Base-by-base conservation (phyloP, 2,329 filamentous ascomycete species). In the Xylaria sp. region DNA sequence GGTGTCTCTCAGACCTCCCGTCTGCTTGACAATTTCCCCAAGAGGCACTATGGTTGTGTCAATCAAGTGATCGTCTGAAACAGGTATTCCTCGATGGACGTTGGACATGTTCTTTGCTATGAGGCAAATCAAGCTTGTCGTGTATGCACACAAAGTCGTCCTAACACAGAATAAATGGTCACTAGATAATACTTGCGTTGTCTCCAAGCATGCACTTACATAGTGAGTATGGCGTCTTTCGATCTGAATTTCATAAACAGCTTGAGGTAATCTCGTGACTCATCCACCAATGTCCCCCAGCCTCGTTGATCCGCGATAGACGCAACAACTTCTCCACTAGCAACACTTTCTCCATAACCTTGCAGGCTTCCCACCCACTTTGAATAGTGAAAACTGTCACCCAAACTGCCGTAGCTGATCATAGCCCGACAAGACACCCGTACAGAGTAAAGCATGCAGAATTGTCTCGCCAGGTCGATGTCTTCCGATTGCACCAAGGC, bases 201-300 rank as follows among this genome's bases (percentile, higher is more conserved):
- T 28, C 41, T 12, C 18, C 13, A 39, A 20, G 7, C 13, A 32
- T 39, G 1, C 28, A 51, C 64, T 32, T 7, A 72, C 69, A 57
- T 63, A 12, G 63, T 66, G 44, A 70, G 71, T 15, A 72, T 63
- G 18, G 70, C 50, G 25, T 73, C 70, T 44, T 25, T 70, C 3
- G 63, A 58, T 23, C 50, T 55, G 39, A 73, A 48, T 18, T 65
- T 69, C 10, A 75, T 74, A 32, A 80, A 79, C 3, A 82, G 54
- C 52, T 70, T 76, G 72, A 82, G 77, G 39, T 78, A 82, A 1
- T 76, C 75, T 3, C 81, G 74, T 28, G 79, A 80, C 6, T 80
- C 64, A 3, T 78, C 72, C 1, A 81, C 74, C 28, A 80, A 78
- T n/a, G 76, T 73, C 2, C 66, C 68, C 81, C 81, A 82, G 0